Percentiles rank a stretch among this genome's conserved stretches.
phyloP scores from a whole-genome alignment of 352 stramenopile species.

The Saprolegnia parasitica region DNA sequence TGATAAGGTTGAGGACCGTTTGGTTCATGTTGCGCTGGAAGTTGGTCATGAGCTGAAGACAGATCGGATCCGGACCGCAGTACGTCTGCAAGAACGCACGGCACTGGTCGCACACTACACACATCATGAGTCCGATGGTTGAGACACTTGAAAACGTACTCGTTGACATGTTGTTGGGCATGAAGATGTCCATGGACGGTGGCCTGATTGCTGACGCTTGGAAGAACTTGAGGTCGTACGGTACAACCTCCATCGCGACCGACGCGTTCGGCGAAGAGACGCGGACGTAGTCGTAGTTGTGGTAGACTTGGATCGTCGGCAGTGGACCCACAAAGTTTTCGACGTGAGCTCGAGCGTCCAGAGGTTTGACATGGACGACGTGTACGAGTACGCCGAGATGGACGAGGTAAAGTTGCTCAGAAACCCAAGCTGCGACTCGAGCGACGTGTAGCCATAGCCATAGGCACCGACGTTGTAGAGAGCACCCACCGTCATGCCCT shows the following conservation, averaged over 20 bases:
- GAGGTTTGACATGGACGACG: not conserved
- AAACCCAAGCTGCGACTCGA: not conserved
- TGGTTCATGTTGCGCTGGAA: not conserved
- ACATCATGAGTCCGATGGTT: not conserved
- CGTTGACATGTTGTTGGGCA: not conserved
- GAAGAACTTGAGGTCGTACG: constrained; percentile 9
- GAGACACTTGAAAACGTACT: not conserved
- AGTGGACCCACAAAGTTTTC: not conserved
- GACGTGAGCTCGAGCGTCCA: constrained; percentile 1
- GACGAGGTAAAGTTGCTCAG: not conserved
- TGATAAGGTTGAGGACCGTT: not conserved
- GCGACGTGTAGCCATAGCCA: not conserved
- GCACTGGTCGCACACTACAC: constrained; percentile 11
- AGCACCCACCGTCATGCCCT: not conserved
- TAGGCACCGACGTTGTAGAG: not conserved
- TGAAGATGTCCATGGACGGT: not conserved
- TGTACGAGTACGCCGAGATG: not conserved
- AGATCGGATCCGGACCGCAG: not conserved
- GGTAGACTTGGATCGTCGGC: not conserved
- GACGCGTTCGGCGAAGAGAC: not conserved
- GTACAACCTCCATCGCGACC: not conserved
- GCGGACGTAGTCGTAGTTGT: not conserved
- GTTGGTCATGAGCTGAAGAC: not conserved
- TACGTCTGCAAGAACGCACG: not conserved
- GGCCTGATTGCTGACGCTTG: not conserved